phyloP scores from a whole-genome alignment of 495 filamentous ascomycete species.

The Apodospora peruviana region DNA sequence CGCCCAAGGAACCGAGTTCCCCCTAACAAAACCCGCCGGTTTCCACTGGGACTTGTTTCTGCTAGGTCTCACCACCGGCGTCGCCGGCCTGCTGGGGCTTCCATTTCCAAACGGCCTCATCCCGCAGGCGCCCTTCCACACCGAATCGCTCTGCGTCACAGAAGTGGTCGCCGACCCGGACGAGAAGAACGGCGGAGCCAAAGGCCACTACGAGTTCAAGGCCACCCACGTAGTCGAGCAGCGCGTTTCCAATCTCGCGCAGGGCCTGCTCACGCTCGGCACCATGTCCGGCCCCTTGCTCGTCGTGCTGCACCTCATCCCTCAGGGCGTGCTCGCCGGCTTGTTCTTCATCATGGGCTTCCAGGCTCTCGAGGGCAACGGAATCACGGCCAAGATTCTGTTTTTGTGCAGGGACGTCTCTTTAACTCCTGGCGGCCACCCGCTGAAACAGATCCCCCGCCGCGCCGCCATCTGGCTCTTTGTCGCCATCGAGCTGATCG shows the following conservation, averaged over 20 bases:
- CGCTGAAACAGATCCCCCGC: slow-evolving; percentile 56
- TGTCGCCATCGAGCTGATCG: slow-evolving; percentile 68
- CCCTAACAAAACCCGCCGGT: slow-evolving; percentile 82
- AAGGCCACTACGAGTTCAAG: slow-evolving; percentile 56
- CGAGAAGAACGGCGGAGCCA: slow-evolving; percentile 47
- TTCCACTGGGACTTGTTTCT: slow-evolving; percentile 97
- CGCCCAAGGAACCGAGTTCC: slow-evolving; percentile 89
- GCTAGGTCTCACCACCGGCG: slow-evolving; percentile 78
- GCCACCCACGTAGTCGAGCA: slow-evolving; percentile 83
- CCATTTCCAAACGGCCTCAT: slow-evolving; percentile 92
- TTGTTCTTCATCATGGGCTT: slow-evolving; percentile 95
- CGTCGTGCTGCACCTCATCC: slow-evolving; percentile 76
- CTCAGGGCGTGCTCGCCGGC: slow-evolving; percentile 80
- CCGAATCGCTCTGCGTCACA: slow-evolving; percentile 72
- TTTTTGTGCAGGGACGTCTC: slow-evolving; percentile 64
- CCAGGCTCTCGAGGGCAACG: slow-evolving; percentile 74
- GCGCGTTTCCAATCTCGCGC: slow-evolving; percentile 77
- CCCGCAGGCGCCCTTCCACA: slow-evolving; percentile 92
- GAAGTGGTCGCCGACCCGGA: slow-evolving; percentile 52
- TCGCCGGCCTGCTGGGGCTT: slow-evolving; percentile 79
- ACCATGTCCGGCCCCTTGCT: slow-evolving; percentile 87
- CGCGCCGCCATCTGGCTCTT: slow-evolving; percentile 68
- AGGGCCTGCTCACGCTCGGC: slow-evolving; percentile 76
- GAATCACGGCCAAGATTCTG: slow-evolving; percentile 74
- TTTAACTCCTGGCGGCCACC: slow-evolving; percentile 60